Conservation (phyloP, 768 basidiomycete genomes). For the Sistotremastrum niveocremeum region DNA sequence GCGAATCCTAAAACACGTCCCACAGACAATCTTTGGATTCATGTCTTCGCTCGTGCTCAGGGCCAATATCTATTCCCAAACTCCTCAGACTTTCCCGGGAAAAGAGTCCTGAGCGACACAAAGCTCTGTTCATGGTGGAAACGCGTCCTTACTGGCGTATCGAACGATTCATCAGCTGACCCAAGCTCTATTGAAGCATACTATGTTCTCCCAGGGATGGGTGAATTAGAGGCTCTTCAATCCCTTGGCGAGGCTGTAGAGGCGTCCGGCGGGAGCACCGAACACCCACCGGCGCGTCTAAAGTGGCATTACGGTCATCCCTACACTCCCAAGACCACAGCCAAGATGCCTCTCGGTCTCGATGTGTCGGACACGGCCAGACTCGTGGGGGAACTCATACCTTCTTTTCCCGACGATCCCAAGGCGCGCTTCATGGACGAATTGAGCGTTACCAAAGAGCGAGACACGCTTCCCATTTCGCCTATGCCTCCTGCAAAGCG, state of each 20-base stretch:
- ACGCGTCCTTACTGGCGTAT: slow-evolving; percentile 48
- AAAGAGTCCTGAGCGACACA: slow-evolving; percentile 63
- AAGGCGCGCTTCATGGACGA: slow-evolving; percentile 91
- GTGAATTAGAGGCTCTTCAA: slow-evolving; percentile 50
- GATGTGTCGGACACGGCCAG: slow-evolving; percentile 14
- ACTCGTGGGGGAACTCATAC: slow-evolving; percentile 64
- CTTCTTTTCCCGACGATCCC: slow-evolving; percentile 93
- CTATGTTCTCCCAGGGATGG: slow-evolving; percentile 61
- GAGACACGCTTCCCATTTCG: slow-evolving; percentile 36
- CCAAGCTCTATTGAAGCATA: slow-evolving; percentile 24
- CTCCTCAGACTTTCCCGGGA: slow-evolving; percentile 53
- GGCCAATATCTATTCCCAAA: slow-evolving; percentile 90
- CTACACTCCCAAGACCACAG: slow-evolving; percentile 23
- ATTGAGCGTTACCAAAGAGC: slow-evolving; percentile 60
- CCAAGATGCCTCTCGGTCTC: slow-evolving; percentile 4
- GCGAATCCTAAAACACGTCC: slow-evolving; percentile 44
- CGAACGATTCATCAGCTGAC: slow-evolving; percentile 22
- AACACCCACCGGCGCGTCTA: slow-evolving; percentile 5
- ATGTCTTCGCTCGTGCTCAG: slow-evolving; percentile 85
- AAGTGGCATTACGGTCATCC: slow-evolving; percentile 74
- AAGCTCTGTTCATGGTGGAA: slow-evolving; percentile 92
- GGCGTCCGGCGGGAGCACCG: slow-evolving; percentile 3
- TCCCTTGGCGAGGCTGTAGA: slow-evolving; percentile 31
- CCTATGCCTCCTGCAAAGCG: slow-evolving; percentile 22
- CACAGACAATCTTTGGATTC: slow-evolving; percentile 55